Conservation (phyloP, 306 rosid species). For the Acacia acuminata region DNA sequence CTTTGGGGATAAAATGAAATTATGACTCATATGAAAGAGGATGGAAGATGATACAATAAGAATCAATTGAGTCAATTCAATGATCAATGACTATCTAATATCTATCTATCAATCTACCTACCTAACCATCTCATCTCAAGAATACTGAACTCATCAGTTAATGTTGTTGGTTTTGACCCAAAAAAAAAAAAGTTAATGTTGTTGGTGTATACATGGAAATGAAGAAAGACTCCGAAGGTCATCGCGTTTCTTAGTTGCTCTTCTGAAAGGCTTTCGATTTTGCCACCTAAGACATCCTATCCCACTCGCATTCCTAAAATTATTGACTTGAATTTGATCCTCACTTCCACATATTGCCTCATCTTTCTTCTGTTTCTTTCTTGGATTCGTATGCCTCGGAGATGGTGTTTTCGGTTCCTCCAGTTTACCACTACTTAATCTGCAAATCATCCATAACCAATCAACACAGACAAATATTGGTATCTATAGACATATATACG, state of each 20-base stretch:
- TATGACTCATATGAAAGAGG: constrained; percentile 11
- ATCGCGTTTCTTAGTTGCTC: constrained; percentile 70
- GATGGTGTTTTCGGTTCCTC: constrained; percentile 92
- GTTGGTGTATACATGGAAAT: constrained; percentile 43
- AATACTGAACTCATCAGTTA: background rate
- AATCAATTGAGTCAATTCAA: constrained; percentile 81
- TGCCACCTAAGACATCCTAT: constrained; percentile 77
- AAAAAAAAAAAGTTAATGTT: constrained; percentile 34
- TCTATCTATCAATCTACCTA: background rate
- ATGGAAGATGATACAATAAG: constrained; percentile 34
- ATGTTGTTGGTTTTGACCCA: constrained; percentile 25
- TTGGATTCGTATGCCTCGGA: constrained; percentile 60
- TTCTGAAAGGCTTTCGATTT: constrained; percentile 83
- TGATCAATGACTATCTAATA: constrained; percentile 43
- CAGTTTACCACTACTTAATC: constrained; percentile 47
- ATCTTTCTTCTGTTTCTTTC: constrained; percentile 57
- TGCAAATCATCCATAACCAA: constrained; percentile 41
- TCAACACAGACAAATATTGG: background rate
- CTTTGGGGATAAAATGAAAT: background rate
- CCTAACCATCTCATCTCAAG: background rate
- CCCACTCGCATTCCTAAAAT: constrained; percentile 48
- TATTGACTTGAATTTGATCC: constrained; percentile 30
- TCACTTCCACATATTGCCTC: constrained; percentile 33
- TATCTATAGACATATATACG: background rate
- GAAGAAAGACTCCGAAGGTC: constrained; percentile 63